Evolutionary conservation across 805 yeast genomes (phyloP).

Genomic region (Candida verbasci): DNA sequence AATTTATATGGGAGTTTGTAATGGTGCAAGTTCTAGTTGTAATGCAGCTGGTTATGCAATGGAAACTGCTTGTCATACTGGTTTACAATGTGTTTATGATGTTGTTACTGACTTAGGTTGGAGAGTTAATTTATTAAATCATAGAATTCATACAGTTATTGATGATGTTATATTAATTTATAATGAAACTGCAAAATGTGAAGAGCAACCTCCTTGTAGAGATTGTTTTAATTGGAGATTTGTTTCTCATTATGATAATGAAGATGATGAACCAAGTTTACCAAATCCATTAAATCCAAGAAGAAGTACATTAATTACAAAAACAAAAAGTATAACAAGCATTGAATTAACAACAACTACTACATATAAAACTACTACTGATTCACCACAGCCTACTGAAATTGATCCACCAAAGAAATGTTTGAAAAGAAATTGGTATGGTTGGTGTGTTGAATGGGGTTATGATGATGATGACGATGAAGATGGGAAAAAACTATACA

Average conservation of each 20-base stretch:
- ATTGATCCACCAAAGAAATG: conserved; percentile 41
- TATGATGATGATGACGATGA: conserved; percentile 20
- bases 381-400: conserved; percentile 12
- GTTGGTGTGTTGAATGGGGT: conserved; percentile 53
- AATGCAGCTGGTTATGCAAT: conserved; percentile 92
- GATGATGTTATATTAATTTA: conserved; percentile 71
- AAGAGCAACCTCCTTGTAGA: conserved; percentile 73
- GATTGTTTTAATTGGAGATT: conserved; percentile 91
- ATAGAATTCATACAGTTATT: conserved; percentile 85
- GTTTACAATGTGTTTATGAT: conserved; percentile 82
- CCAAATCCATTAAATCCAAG: conserved; percentile 36
- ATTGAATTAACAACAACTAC: conserved; percentile 4
- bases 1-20: conserved; percentile 92
- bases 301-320: neutral
- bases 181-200: conserved; percentile 74
- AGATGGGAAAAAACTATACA: too few relatives aligned
- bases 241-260: conserved; percentile 45
- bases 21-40: conserved; percentile 87
- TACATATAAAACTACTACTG: conserved; percentile 3
- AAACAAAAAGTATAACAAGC: conserved; percentile 8
- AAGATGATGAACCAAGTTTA: conserved; percentile 31
- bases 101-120: conserved; percentile 87
- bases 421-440: conserved; percentile 61
- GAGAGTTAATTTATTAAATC: conserved; percentile 84
- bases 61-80: conserved; percentile 95